Percentiles rank a stretch among this genome's conserved stretches.
These are phyloP conservation scores for Gymnopilus dilepis DNA, from an alignment of 768 basidiomycete genomes.

Conservation along the genomic window DNA sequence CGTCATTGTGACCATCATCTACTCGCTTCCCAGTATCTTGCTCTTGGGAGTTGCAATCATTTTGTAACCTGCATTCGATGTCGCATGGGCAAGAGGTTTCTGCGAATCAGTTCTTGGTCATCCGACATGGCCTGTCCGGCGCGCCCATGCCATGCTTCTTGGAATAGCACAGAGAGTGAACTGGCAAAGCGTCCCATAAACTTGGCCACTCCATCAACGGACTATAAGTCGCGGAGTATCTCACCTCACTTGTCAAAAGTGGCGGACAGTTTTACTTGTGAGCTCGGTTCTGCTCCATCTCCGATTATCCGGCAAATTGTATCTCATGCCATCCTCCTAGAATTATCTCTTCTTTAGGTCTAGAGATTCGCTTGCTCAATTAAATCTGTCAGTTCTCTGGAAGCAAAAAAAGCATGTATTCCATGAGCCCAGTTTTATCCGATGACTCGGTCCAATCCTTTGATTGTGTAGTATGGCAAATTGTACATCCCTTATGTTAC, in stretches of 20 bases:
- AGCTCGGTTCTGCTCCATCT: background rate
- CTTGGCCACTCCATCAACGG: background rate
- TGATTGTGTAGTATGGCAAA: background rate
- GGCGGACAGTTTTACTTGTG: background rate
- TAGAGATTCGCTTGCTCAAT: no score
- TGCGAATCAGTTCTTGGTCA: background rate
- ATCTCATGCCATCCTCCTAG: background rate
- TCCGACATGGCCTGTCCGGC: slow-evolving; percentile 2
- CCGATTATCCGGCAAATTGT: background rate
- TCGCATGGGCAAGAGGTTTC: background rate
- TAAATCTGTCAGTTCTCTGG: background rate
- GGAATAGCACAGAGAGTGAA: background rate
- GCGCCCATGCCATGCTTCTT: background rate
- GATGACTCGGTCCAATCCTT: background rate
- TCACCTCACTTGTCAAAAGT: slow-evolving; percentile 5
- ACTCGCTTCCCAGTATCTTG: no score
- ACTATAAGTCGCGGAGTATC: background rate
- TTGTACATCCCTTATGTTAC: background rate
- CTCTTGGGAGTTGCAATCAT: no score
- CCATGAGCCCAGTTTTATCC: background rate
- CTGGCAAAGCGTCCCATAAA: background rate
- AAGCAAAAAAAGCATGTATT: background rate
- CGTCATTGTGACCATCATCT: no score
- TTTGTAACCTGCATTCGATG: no score
- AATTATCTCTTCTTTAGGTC: no score